A percentile compares a stretch with the other conserved stretches of the same genome.
Conservation (phyloP, 352 stramenopile genomes). For the Aphanomyces invadans region DNA sequence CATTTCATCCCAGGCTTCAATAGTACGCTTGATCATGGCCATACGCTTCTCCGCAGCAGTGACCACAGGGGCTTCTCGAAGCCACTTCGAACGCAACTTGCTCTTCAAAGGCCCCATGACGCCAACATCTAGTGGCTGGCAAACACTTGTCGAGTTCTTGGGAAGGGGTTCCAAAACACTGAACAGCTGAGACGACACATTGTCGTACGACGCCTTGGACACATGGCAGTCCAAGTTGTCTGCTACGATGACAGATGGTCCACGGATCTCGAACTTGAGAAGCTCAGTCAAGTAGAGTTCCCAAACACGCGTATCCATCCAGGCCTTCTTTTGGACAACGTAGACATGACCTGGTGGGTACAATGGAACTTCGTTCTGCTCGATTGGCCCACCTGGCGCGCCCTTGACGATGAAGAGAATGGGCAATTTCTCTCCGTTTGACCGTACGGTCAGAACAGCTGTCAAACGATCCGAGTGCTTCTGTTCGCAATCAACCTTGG, state of each 20-base stretch:
- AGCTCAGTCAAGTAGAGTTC: not conserved
- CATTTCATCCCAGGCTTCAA: constrained; percentile 2
- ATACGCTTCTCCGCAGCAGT: not conserved
- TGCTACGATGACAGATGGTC: not conserved
- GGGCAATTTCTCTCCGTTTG: not conserved
- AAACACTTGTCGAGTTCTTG: constrained; percentile 1
- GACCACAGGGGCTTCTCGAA: not conserved
- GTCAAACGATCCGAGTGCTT: constrained; percentile 7
- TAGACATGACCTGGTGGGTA: constrained; percentile 2
- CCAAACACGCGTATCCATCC: constrained; percentile 8
- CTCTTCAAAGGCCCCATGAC: constrained; percentile 16
- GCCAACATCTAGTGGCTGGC: constrained; percentile 11
- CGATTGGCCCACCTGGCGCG: constrained; percentile 5
- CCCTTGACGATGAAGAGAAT: not conserved
- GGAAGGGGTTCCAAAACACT: not conserved
- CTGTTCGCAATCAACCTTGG: not conserved
- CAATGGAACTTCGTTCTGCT: not conserved
- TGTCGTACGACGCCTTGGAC: not conserved
- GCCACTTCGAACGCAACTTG: constrained; percentile 7
- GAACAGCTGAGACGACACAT: not conserved
- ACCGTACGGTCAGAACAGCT: not conserved
- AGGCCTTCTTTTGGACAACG: constrained; percentile 14
- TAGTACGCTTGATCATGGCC: not conserved
- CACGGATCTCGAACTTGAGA: constrained; percentile 2
- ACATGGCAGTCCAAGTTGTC: constrained; percentile 13